Base-by-base conservation (phyloP, 495 filamentous ascomycete species). In the Wilcoxina mikolae region DNA sequence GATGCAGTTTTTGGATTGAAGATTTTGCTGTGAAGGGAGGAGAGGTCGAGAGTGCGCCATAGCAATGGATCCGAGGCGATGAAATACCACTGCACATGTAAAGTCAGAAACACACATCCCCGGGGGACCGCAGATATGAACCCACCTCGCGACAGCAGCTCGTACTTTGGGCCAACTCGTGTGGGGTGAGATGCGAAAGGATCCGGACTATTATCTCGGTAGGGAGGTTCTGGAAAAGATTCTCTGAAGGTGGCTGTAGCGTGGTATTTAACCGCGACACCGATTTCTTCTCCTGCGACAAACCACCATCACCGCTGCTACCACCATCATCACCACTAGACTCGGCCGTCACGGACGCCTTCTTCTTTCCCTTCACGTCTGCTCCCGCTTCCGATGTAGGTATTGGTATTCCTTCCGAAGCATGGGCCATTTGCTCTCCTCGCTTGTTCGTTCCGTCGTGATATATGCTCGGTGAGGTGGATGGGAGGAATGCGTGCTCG, bases 161-260 rank as follows among this genome's bases (percentile, higher is more conserved):
- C 22, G 58, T 25, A 29, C 62, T 58, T 47, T 57, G 48, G 3
- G 47, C 58, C 24, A 64, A 48, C n/a, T 65, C 61, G 23, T 47
- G 50, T n/a, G 64, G 48, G 7, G 41, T 46, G 11, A 65, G 41
- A 33, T 63, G 64, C 18, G 54, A 58, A 23, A 65, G 61, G 49
- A 65, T 57, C 49, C 59, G 64, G 23, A 60, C 17, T 4, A 56
- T 42, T 27, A 65, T 60, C 48, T 65, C 62, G 33, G 57, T 58
- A 23, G 62, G 62, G 9, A 65, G 52, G 24, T 55, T 64, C 17
- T 45, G 17, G 51, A 65, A 64, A 20, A 53, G 51, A 25, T 38
- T 52, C 2, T 12, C 10, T 9, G 27, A 22, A 9, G 46, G 46
- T 29, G 39, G 39, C 17, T 5, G 39, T 43, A 20, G 39, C 39